A percentile compares a stretch with the other conserved stretches of the same genome.
phyloP scores from a whole-genome alignment of 192 early-diverging fungal species.

The Phycomyces blakesleeanus region DNA sequence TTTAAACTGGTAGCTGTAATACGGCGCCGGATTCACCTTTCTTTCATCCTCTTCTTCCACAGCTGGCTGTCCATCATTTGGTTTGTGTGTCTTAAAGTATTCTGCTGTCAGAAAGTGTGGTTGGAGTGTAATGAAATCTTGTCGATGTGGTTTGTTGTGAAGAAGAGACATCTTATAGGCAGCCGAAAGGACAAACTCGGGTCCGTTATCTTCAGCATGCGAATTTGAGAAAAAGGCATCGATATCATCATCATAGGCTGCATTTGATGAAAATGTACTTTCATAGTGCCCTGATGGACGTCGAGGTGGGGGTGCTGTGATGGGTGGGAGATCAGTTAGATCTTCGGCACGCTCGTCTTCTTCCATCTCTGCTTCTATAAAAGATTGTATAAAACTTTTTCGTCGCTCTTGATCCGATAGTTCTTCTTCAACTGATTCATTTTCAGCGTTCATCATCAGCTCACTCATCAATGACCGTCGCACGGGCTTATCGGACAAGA shows the following conservation, averaged over 20 bases:
- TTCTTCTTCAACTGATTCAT: conserved; percentile 1
- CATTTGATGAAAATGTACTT: conserved; percentile 6
- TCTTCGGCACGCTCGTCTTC: conserved; percentile 4
- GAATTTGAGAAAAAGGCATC: conserved; percentile 25
- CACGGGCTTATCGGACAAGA: neutral
- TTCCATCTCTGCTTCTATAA: neutral
- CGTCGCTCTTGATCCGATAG: neutral
- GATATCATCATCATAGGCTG: conserved; percentile 16
- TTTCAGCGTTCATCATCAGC: conserved; percentile 11
- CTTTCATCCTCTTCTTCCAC: neutral
- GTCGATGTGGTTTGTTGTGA: neutral
- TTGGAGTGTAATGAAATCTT: neutral
- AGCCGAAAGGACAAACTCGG: neutral
- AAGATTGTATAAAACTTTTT: conserved; percentile 7
- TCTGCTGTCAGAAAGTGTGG: conserved; percentile 30
- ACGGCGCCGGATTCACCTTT: conserved; percentile 43
- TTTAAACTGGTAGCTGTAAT: conserved; percentile 70
- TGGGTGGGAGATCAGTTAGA: conserved; percentile 2
- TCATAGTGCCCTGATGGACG: neutral
- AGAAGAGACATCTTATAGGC: conserved; percentile 7
- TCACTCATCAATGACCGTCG: conserved; percentile 16
- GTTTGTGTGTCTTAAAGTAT: conserved; percentile 24
- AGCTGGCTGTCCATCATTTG: conserved; percentile 12
- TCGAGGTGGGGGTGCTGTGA: neutral
- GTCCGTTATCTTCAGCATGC: neutral